Evolutionary conservation across 306 rosid species (phyloP).

Genomic region (Pyrus pyrifolia): DNA sequence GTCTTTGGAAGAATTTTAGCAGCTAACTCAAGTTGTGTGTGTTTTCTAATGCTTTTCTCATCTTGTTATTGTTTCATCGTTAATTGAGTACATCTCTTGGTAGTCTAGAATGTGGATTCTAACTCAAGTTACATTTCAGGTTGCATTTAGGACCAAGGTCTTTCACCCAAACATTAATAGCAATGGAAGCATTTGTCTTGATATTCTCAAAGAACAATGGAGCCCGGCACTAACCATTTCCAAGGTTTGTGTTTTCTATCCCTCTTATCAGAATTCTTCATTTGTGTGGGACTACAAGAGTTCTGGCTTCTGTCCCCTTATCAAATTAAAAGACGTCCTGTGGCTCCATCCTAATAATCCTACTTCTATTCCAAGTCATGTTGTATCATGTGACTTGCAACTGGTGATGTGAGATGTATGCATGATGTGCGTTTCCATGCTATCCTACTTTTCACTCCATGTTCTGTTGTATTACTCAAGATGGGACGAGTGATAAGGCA

Average conservation of each 20-base stretch:
- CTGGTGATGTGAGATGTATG: neutral
- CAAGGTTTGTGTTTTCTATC: conserved; percentile 42
- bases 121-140: conserved; percentile 35
- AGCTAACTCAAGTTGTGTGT: neutral
- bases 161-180: conserved; percentile 91
- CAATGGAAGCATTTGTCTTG: conserved; percentile 84
- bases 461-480: neutral
- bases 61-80: neutral
- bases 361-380: neutral
- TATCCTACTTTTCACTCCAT: neutral
- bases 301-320: neutral
- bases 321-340: neutral
- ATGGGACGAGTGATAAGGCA: neutral
- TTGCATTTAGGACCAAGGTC: conserved; percentile 89
- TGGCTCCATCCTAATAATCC: neutral
- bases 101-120: neutral
- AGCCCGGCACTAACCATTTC: conserved; percentile 83
- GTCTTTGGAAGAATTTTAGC: neutral
- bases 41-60: neutral
- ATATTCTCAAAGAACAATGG: conserved; percentile 91
- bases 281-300: neutral
- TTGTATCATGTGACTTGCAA: neutral
- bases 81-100: neutral
- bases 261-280: neutral
- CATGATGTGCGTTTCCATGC: neutral